These are phyloP conservation scores for Tulasnella sp. DNA, from an alignment of 768 basidiomycete genomes.

Conservation along the genomic window DNA sequence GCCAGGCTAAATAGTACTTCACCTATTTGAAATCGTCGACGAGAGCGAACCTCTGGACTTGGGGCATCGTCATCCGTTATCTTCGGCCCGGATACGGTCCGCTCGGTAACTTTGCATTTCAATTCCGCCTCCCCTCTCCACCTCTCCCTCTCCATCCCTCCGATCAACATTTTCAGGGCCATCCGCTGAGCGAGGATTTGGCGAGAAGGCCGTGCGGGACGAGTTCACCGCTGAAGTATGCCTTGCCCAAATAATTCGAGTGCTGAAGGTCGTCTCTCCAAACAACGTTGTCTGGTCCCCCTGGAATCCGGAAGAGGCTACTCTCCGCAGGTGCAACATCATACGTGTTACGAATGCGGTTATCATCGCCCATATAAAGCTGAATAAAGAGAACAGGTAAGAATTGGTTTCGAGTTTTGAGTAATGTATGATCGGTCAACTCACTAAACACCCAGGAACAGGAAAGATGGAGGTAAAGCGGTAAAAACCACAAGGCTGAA, in stretches of 20 bases:
- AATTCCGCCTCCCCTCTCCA: no score
- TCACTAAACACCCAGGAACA: background rate
- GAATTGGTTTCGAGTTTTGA: background rate
- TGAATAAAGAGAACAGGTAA: background rate
- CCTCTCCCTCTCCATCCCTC: no score
- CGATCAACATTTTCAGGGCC: no score
- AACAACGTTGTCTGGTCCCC: background rate
- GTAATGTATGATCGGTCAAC: background rate
- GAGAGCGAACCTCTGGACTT: no score
- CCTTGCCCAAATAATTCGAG: background rate
- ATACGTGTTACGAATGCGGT: background rate
- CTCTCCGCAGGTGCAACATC: background rate
- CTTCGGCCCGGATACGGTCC: no score
- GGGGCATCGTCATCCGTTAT: no score
- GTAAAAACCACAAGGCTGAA: background rate
- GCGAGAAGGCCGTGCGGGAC: no score
- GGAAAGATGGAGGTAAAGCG: background rate
- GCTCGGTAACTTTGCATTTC: no score
- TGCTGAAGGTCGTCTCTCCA: background rate
- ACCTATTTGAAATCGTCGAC: no score
- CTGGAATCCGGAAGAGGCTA: background rate
- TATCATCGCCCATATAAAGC: background rate
- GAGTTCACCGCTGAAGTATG: no score
- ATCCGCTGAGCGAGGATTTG: no score
- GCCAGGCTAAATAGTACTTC: no score